A percentile compares a stretch with the other conserved stretches of the same genome.
Conservation (phyloP, 2,329 filamentous ascomycete genomes). For the Fusarium sp. region DNA sequence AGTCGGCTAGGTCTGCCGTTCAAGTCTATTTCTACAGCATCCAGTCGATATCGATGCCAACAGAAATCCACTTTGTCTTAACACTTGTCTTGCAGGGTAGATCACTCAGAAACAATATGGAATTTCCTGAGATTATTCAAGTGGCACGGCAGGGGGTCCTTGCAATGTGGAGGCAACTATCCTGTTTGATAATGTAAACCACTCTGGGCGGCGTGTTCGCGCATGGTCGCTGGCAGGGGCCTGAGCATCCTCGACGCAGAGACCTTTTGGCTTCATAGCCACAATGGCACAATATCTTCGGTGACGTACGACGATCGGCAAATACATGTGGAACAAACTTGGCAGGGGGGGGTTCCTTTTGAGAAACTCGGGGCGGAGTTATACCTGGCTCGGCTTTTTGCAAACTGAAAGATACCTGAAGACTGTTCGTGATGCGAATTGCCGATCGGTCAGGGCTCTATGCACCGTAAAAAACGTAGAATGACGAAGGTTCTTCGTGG, state of each 20-base stretch:
- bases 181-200: neutral
- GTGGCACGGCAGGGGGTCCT: neutral
- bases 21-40: neutral
- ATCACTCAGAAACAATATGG: neutral
- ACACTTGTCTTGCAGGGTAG: neutral
- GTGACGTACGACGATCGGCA: neutral
- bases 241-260: neutral
- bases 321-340: neutral
- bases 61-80: neutral
- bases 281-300: neutral
- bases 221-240: neutral
- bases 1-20: neutral
- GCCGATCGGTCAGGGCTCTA: neutral
- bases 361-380: neutral
- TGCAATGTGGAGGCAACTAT: neutral
- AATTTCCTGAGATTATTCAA: neutral
- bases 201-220: neutral
- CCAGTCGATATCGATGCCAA: neutral
- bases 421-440: neutral
- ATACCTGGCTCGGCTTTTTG: neutral
- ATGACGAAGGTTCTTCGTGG: neutral
- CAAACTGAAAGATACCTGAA: neutral
- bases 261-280: neutral
- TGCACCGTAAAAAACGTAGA: neutral
- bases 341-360: neutral